Base-by-base conservation (phyloP, 177 flowering plant genomes). In the Vitis hybrid region DNA sequence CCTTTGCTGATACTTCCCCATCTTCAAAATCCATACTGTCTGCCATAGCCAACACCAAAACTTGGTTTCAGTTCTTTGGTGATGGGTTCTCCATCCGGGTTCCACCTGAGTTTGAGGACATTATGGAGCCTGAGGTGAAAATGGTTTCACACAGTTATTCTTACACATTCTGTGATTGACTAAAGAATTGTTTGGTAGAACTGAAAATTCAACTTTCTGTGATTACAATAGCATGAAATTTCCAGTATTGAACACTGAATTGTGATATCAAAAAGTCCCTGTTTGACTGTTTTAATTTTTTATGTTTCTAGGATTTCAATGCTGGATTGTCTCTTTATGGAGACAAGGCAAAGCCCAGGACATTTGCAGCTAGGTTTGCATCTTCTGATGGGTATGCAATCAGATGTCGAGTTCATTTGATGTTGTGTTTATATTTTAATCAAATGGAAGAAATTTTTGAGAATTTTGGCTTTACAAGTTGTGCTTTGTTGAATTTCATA, bases 1-100 rank as follows among this genome's bases (percentile, higher is more conserved):
- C 81, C 18, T 58, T 77, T 50, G 65, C 87, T 8, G 83, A 76
- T 49, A n/a, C 76, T 58, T 68, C 78, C 0, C 61, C 82, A 1
- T 65, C 81, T 35, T 59, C 84, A 4, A 89, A 83, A 69, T 68
- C 90, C 2, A 30, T 76, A 24, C 83, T 81, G 55, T 81, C 83
- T 0, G 85, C 85, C 65, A 86, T 95, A 67, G 85, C 81, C 4
- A 95, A 85, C 76, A 95, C 98, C n/a, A 89, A 80, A 69, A 82
- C 96, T 14, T 95, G 99, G 99, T 89, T 90, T 79, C 94, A 80
- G 76, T 91, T 86, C 80, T 90, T 77, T 67, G 99, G 99, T 10
- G 86, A 87, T 74, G 99, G 99, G 5, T 95, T 93, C 74, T 70
- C 97, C 64, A 89, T 95, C 74, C 82, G 97, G 11, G 84, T 93